Evolutionary conservation across 148 eudicot species (phyloP).

Genomic region (Chenopodium suecicum): DNA sequence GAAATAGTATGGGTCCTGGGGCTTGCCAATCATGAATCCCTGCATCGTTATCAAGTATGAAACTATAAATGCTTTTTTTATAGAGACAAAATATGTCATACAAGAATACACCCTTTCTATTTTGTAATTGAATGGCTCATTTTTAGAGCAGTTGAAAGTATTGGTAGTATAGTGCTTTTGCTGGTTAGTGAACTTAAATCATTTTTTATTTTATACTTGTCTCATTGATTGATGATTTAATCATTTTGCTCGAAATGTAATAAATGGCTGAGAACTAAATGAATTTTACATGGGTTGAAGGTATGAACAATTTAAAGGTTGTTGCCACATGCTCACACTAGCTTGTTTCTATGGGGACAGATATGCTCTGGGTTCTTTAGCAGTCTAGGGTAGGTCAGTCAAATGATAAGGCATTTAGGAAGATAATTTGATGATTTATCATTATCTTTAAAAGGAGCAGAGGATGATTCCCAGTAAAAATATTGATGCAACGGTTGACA

Average conservation of each 20-base stretch:
- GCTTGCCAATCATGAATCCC: constrained; percentile 48
- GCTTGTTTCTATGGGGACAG: background rate
- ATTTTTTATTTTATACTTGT: background rate
- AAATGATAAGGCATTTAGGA: background rate
- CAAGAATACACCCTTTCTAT: background rate
- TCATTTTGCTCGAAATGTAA: background rate
- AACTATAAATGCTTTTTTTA: constrained; percentile 29
- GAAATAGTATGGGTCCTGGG: constrained; percentile 61
- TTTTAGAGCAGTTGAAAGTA: constrained; percentile 1
- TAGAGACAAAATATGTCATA: constrained; percentile 7
- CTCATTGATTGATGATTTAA: background rate
- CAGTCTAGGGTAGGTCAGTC: background rate
- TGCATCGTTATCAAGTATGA: constrained; percentile 43
- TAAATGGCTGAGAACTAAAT: background rate
- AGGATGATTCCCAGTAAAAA: background rate
- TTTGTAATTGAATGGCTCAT: background rate
- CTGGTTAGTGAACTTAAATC: background rate
- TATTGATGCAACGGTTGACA: background rate
- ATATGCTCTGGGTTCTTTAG: background rate
- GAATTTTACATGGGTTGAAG: background rate
- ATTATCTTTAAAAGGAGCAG: background rate
- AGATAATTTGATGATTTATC: background rate
- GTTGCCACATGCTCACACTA: background rate
- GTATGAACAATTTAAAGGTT: background rate
- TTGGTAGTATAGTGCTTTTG: background rate